These are phyloP conservation scores for Aspergillus proliferans DNA, from an alignment of 2,329 filamentous ascomycete species.

Conservation along the genomic window DNA sequence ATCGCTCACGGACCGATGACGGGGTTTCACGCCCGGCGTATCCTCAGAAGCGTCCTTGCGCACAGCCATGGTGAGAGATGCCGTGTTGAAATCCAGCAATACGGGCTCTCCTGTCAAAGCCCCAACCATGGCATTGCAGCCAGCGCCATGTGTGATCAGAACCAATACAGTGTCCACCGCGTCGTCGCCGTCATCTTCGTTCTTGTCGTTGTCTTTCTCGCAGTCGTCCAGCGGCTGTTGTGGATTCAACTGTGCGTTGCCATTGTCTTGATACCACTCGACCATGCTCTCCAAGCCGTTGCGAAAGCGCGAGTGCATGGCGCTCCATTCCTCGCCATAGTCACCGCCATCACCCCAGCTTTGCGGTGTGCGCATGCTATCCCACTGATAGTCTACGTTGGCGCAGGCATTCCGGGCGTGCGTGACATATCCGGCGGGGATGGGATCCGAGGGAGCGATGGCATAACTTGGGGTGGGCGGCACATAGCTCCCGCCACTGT, in stretches of 20 bases:
- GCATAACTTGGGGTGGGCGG: conserved; percentile 78
- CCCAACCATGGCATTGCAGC: conserved; percentile 90
- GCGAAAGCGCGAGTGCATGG: conserved; percentile 88
- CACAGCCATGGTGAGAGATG: conserved; percentile 83
- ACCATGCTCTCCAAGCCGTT: conserved; percentile 71
- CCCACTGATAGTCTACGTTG: conserved; percentile 90
- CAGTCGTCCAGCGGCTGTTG: background rate
- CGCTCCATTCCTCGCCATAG: conserved; percentile 89
- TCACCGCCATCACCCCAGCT: conserved; percentile 83
- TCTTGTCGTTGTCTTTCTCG: conserved; percentile 11
- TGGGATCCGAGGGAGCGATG: conserved; percentile 69
- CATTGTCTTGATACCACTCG: conserved; percentile 66
- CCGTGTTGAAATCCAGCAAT: conserved; percentile 80
- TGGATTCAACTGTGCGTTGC: conserved; percentile 10
- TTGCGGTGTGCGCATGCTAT: conserved; percentile 72
- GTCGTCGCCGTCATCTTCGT: conserved; percentile 53
- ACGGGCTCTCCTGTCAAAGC: conserved; percentile 88
- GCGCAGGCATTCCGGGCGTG: conserved; percentile 85
- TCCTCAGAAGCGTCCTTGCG: conserved; percentile 42
- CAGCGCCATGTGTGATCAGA: conserved; percentile 87
- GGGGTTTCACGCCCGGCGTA: conserved; percentile 4
- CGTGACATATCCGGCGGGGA: conserved; percentile 80
- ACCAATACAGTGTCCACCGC: conserved; percentile 72
- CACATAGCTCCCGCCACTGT: conserved; percentile 50
- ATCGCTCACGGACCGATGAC: conserved; percentile 15